A percentile compares a stretch with the other conserved stretches of the same genome.
Conservation (phyloP, 495 filamentous ascomycete genomes). For the Lichina pygmaea region DNA sequence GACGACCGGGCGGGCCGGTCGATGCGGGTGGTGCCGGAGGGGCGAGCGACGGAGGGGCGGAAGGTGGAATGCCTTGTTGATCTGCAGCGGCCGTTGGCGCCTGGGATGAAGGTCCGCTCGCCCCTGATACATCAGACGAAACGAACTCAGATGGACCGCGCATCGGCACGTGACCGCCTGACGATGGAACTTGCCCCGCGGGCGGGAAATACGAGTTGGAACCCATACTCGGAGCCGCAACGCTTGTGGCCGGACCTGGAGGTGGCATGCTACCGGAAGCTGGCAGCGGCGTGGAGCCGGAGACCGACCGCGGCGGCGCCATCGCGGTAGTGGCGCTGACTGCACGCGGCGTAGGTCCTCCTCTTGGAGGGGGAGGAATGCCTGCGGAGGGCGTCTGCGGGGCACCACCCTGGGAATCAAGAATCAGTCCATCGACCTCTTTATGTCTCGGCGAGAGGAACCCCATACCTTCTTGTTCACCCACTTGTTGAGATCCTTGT, state of each 20-base stretch:
- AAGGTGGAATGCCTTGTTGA: neutral
- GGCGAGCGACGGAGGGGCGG: conserved; percentile 7
- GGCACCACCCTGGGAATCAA: neutral
- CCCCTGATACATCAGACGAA: too few relatives aligned
- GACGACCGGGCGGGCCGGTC: conserved; percentile 9
- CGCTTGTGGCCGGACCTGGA: neutral
- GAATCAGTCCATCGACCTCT: too few relatives aligned
- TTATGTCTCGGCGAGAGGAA: too few relatives aligned
- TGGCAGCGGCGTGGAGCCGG: too few relatives aligned
- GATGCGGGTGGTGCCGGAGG: conserved; percentile 3
- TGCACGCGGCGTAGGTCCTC: conserved; percentile 13
- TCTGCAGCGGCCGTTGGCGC: too few relatives aligned
- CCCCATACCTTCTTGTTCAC: conserved; percentile 67
- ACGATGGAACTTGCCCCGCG: neutral
- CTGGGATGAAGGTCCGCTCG: neutral
- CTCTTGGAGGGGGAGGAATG: conserved; percentile 24
- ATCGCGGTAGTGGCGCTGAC: neutral
- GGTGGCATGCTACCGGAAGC: too few relatives aligned
- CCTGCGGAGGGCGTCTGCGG: conserved; percentile 19
- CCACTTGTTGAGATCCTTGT: conserved; percentile 87
- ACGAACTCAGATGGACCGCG: neutral
- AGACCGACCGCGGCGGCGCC: conserved; percentile 2
- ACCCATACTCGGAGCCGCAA: conserved; percentile 13
- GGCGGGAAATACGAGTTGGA: conserved; percentile 6
- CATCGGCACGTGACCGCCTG: too few relatives aligned